Evolutionary conservation across 2,329 filamentous ascomycete species (phyloP), one percentile per base, ranked within the genome.

Genomic region (Pyrenophora seminiperda): DNA sequence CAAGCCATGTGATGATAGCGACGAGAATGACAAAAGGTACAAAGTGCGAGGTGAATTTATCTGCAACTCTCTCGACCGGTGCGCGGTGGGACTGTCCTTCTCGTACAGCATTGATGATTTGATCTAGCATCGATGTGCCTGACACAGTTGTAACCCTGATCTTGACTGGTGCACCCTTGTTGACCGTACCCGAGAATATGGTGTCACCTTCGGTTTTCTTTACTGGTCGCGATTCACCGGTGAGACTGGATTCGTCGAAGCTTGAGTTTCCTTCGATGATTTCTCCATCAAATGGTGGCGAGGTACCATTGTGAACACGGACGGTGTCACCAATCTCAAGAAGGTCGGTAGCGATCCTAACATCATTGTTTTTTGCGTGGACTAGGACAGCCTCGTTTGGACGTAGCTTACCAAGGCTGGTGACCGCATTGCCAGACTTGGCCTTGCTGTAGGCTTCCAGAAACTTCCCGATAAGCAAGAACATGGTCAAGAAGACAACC

Each of bases 371-470:
- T 9, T 60, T 48, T 1, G 78, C 67, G 47, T 82, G 80, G 3
- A 94, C 76, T 9, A 97, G 77, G 3, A 89, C 76, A 1, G 92
- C 91, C 43, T 89, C 88, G 0, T 83, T 86, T 0, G 92, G 91
- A 13, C 90, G 82, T 24, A 97, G 79, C 54, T 88, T 90, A 2
- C 87, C 87, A 4, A 97, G 77, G 53, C 88, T 85, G 27, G 89
- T 85, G 2, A 97, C 88, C 0, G 92, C 92, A 69, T 95, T 89
- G 1, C 91, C 91, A 0, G 92, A 91, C 65, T 88, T 93, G 0
- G 91, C 88, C 73, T 96, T 96, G 79, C 89, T 96, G 76, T 94
- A 95, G 1, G 90, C 87, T 76, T 97, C 93, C 10, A 92, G 84
- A 39, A 88, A 81, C n/a, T 88, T 80, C 11, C 83, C 83, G 34